Conservation (phyloP, 225 moss, liverwort and hornwort species). For the Sphagnum contortum region DNA sequence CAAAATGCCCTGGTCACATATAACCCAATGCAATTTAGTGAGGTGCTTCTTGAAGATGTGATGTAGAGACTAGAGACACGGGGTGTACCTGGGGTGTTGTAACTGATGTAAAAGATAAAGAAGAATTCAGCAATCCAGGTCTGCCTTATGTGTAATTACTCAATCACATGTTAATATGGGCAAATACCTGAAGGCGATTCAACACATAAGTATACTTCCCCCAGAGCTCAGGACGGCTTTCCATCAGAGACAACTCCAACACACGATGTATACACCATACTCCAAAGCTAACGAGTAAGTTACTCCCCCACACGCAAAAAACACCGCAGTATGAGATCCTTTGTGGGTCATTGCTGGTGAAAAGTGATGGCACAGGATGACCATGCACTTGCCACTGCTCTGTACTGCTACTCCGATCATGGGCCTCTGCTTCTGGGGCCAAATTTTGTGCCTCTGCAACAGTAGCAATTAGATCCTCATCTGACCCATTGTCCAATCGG, state of each 20-base stretch:
- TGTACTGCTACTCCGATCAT: too few relatives aligned
- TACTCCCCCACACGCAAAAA: slow-evolving; percentile 62
- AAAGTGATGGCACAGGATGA: slow-evolving; percentile 19
- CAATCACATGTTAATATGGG: too few relatives aligned
- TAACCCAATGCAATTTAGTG: background rate
- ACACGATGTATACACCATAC: slow-evolving; percentile 91
- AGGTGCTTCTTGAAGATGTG: too few relatives aligned
- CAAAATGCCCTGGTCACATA: slow-evolving; percentile 56
- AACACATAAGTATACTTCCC: slow-evolving; percentile 89
- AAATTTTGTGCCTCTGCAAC: slow-evolving; percentile 36
- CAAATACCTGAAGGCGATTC: slow-evolving; percentile 78
- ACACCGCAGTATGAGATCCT: slow-evolving; percentile 43
- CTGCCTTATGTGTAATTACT: too few relatives aligned
- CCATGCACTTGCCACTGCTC: slow-evolving; percentile 11
- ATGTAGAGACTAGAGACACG: too few relatives aligned
- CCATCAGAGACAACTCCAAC: slow-evolving; percentile 77
- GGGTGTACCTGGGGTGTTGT: too few relatives aligned
- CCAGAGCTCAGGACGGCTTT: slow-evolving; percentile 92
- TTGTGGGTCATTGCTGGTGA: slow-evolving; percentile 21
- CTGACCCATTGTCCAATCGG: slow-evolving; percentile 57
- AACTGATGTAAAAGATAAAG: too few relatives aligned
- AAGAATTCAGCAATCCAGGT: too few relatives aligned
- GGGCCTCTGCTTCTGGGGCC: slow-evolving; percentile 17
- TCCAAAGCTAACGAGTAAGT: slow-evolving; percentile 74
- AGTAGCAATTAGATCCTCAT: slow-evolving; percentile 71